These are phyloP conservation scores for Vanrija sp. DNA, from an alignment of 1,284 basidiomycete species.

Conservation along the genomic window DNA sequence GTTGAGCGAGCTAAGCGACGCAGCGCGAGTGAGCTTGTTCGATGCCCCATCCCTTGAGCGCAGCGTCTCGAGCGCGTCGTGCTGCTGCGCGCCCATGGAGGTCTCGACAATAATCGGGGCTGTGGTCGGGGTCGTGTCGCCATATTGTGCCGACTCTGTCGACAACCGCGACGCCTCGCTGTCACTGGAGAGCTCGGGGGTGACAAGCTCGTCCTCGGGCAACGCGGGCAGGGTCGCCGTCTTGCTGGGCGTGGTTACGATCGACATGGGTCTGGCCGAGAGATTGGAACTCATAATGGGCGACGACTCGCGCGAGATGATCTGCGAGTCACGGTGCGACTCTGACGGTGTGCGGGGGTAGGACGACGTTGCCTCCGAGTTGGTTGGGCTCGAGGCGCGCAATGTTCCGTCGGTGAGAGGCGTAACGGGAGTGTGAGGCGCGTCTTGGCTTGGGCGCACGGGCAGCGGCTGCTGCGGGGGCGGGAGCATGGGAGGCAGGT, in stretches of 20 bases:
- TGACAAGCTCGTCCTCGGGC: conserved; percentile 6
- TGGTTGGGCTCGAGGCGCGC: conserved; percentile 26
- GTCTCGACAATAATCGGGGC: not conserved
- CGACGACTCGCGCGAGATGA: conserved; percentile 2
- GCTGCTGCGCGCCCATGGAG: conserved; percentile 4
- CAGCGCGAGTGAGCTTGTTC: conserved; percentile 8
- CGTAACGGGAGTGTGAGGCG: conserved; percentile 8
- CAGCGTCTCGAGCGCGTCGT: conserved; percentile 5
- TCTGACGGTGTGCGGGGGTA: conserved; percentile 33
- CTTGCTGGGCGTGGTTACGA: conserved; percentile 3
- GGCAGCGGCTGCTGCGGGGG: conserved; percentile 13
- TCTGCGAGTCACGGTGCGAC: conserved; percentile 19
- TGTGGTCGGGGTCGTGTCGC: not conserved
- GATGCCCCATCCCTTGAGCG: not conserved
- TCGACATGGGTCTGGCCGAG: not conserved
- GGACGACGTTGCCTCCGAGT: conserved; percentile 29
- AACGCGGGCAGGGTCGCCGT: conserved; percentile 9
- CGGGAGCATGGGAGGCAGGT: conserved; percentile 9
- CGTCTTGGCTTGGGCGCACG: conserved; percentile 1
- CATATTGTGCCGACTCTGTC: not conserved
- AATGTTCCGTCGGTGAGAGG: conserved; percentile 9
- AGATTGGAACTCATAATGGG: not conserved
- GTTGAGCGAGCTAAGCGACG: conserved; percentile 10
- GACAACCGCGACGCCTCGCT: conserved; percentile 2
- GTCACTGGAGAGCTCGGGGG: not conserved